Evolutionary conservation across 192 early-diverging fungal genomes (phyloP).

Genomic region (Dissophora globulifera): DNA sequence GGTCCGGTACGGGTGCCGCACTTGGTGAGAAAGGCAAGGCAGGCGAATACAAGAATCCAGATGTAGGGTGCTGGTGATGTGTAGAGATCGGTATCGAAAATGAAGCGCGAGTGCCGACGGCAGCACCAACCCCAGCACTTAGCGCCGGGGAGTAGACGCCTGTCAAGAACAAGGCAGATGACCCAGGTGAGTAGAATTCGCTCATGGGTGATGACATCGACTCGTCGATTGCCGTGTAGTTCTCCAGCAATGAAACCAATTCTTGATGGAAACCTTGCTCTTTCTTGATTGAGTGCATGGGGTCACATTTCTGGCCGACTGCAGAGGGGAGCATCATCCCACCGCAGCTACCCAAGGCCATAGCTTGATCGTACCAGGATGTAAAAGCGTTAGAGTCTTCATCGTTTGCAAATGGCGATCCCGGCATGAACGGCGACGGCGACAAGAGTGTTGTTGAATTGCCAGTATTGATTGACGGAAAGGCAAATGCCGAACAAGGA

Average conservation of each 20-base stretch:
- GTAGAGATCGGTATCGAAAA: conserved; percentile 21
- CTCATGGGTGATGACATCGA: conserved; percentile 13
- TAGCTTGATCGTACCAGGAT: conserved; percentile 21
- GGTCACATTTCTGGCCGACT: background rate
- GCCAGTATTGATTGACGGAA: background rate
- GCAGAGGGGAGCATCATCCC: too few species aligned
- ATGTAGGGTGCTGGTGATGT: background rate
- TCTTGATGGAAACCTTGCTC: conserved; percentile 23
- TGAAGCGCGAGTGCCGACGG: conserved; percentile 7
- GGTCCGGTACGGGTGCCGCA: background rate
- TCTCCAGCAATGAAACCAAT: conserved; percentile 24
- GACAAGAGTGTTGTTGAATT: background rate
- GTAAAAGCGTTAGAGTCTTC: conserved; percentile 24
- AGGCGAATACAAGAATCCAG: background rate
- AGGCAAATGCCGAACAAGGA: conserved; percentile 3
- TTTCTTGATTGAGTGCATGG: conserved; percentile 1
- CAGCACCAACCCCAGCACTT: too few species aligned
- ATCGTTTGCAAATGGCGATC: conserved; percentile 44
- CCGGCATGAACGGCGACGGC: conserved; percentile 44
- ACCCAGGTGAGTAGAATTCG: background rate
- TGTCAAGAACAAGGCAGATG: too few species aligned
- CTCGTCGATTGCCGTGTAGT: conserved; percentile 36
- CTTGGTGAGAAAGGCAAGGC: conserved; percentile 1
- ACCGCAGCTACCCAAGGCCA: background rate
- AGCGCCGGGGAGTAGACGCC: too few species aligned